Evolutionary conservation across 192 early-diverging fungal species (phyloP).

Genomic region (Physocladia obscura): DNA sequence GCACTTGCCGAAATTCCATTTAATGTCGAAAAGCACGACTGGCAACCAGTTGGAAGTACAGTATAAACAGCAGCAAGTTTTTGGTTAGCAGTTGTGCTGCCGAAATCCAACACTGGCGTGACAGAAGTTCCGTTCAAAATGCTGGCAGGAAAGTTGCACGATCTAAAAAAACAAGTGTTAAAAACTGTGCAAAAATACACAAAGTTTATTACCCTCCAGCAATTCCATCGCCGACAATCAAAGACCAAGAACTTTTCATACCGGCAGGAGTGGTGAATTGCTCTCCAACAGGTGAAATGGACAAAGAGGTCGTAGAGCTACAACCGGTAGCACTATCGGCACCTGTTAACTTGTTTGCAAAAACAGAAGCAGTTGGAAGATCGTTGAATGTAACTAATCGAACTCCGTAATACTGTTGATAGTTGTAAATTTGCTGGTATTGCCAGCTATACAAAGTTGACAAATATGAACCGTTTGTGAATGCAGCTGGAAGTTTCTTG

Average conservation of each 20-base stretch:
- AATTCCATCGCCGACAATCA: neutral
- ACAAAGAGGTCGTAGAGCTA: neutral
- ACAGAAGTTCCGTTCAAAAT: neutral
- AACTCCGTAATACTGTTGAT: conserved; percentile 6
- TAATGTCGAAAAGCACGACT: too few relatives aligned
- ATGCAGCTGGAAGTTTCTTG: conserved; percentile 33
- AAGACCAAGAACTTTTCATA: neutral
- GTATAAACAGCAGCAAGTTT: too few relatives aligned
- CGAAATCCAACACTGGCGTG: conserved; percentile 7
- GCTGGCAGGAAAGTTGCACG: conserved; percentile 6
- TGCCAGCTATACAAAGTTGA: conserved; percentile 2
- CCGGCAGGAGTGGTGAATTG: neutral
- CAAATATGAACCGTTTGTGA: conserved; percentile 13
- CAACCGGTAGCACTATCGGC: neutral
- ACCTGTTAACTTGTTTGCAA: neutral
- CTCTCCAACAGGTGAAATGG: neutral
- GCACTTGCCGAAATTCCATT: too few relatives aligned
- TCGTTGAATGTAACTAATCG: neutral
- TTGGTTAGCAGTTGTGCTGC: too few relatives aligned
- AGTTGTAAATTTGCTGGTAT: conserved; percentile 7
- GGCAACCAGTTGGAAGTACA: too few relatives aligned
- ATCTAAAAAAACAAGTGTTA: neutral
- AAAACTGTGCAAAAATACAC: neutral
- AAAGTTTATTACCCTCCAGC: neutral
- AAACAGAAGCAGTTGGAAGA: neutral